Evolutionary conservation across 2,329 filamentous ascomycete genomes (phyloP).

Genomic region (Ophiostoma quercus): DNA sequence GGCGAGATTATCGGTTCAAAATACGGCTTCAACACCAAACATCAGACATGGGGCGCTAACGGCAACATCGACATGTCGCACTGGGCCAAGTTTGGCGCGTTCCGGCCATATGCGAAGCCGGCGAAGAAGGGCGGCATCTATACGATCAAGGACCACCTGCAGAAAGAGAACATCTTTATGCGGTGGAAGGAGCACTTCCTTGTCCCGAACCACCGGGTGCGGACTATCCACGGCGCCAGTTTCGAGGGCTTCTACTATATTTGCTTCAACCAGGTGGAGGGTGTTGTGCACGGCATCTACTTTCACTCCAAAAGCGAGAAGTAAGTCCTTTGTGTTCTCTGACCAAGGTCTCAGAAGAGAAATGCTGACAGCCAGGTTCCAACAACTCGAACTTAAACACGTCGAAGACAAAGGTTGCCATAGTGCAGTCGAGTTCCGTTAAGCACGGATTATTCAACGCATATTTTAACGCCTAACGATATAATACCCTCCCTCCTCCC

Average conservation of each 20-base stretch:
- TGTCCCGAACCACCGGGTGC: conserved; percentile 87
- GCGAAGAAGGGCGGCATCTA: conserved; percentile 55
- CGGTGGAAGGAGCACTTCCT: conserved; percentile 98
- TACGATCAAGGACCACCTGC: conserved; percentile 62
- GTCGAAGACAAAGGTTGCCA: conserved; percentile 79
- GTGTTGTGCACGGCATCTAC: conserved; percentile 87
- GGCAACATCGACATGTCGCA: conserved; percentile 89
- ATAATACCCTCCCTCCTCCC: conserved; percentile 7
- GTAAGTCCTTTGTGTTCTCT: conserved; percentile 48
- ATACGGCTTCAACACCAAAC: conserved; percentile 87
- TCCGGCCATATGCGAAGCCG: conserved; percentile 64
- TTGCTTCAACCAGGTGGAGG: conserved; percentile 89
- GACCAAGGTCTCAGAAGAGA: not conserved
- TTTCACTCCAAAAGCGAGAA: conserved; percentile 98
- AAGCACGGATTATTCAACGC: conserved; percentile 33
- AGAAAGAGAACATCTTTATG: conserved; percentile 93
- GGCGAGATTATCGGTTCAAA: conserved; percentile 95
- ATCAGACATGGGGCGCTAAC: conserved; percentile 84
- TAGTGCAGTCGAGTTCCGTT: conserved; percentile 82
- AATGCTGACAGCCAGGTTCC: conserved; percentile 56
- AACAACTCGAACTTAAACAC: conserved; percentile 87
- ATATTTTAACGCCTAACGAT: not conserved
- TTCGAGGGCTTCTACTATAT: conserved; percentile 99
- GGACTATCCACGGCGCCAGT: conserved; percentile 86
- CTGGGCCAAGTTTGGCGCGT: conserved; percentile 86